These are phyloP conservation scores for Suillus plorans DNA, from an alignment of 768 basidiomycete species.

Conservation along the genomic window DNA sequence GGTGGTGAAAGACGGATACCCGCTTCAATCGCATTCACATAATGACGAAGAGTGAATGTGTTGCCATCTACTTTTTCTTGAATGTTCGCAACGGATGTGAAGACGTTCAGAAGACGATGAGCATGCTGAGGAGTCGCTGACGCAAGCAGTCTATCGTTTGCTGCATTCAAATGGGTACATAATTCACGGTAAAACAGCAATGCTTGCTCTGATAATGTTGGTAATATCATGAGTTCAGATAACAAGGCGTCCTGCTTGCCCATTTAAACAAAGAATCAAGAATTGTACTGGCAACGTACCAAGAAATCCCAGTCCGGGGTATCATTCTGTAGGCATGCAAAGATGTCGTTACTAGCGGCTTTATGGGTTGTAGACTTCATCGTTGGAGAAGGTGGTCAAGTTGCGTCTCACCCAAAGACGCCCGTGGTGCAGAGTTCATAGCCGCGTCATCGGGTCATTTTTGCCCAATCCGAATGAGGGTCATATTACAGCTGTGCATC, in stretches of 20 bases:
- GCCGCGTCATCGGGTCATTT: neutral
- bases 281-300: constrained; percentile 19
- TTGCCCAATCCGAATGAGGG: constrained; percentile 16
- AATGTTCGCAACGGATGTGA: constrained; percentile 41
- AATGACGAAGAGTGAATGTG: constrained; percentile 34
- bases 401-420: neutral
- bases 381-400: neutral
- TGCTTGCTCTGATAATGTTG: constrained; percentile 27
- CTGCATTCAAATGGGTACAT: constrained; percentile 31
- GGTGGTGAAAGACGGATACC: constrained; percentile 7
- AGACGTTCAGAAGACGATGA: constrained; percentile 45
- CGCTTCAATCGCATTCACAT: constrained; percentile 41
- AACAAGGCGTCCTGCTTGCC: neutral
- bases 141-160: constrained; percentile 23
- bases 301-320: constrained; percentile 33
- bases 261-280: neutral
- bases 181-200: constrained; percentile 31
- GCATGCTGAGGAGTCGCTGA: constrained; percentile 30
- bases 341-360: neutral
- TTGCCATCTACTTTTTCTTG: constrained; percentile 28
- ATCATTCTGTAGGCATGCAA: constrained; percentile 22
- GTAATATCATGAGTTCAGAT: neutral
- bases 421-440: neutral
- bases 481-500: constrained; percentile 19
- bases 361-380: neutral